Evolutionary conservation across 2,329 filamentous ascomycete species (phyloP).

Genomic region (Fusarium irregulare): DNA sequence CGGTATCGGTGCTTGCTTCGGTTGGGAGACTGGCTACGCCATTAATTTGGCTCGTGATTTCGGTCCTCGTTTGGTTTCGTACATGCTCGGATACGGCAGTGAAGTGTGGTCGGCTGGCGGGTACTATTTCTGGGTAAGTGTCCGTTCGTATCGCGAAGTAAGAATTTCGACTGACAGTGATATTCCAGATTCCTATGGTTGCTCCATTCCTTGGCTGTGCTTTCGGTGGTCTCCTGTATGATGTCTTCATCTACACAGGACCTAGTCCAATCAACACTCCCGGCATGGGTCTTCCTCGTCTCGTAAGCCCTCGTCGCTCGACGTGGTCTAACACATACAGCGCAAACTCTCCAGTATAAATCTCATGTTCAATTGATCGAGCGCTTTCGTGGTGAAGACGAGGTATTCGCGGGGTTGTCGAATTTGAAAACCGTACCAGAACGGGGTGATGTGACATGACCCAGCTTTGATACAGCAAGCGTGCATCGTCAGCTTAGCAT

Average conservation of each 20-base stretch:
- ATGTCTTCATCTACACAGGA: conserved; percentile 75
- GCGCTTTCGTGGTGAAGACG: not conserved
- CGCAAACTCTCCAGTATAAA: conserved; percentile 41
- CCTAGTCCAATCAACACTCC: conserved; percentile 77
- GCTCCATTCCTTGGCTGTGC: conserved; percentile 73
- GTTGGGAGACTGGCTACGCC: conserved; percentile 81
- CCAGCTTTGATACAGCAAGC: not conserved
- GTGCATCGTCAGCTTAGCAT: too few species aligned
- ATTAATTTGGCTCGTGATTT: conserved; percentile 81
- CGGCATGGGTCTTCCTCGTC: conserved; percentile 69
- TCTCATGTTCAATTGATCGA: rapidly evolving
- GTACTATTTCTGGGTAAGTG: conserved; percentile 77
- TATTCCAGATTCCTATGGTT: conserved; percentile 73
- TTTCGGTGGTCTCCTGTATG: conserved; percentile 75
- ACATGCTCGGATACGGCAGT: conserved; percentile 73
- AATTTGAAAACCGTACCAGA: not conserved
- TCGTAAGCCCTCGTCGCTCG: conserved; percentile 53
- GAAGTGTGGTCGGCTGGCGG: conserved; percentile 74
- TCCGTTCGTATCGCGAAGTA: not conserved
- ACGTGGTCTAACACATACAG: conserved; percentile 54
- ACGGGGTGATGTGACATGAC: not conserved
- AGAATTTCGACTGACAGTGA: conserved; percentile 3
- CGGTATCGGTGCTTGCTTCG: conserved; percentile 77
- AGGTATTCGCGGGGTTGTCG: not conserved
- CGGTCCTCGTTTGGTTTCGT: conserved; percentile 73